A percentile compares a stretch with the other conserved stretches of the same genome.
Conservation (phyloP, 768 basidiomycete species). For the Hydnum rufescens region DNA sequence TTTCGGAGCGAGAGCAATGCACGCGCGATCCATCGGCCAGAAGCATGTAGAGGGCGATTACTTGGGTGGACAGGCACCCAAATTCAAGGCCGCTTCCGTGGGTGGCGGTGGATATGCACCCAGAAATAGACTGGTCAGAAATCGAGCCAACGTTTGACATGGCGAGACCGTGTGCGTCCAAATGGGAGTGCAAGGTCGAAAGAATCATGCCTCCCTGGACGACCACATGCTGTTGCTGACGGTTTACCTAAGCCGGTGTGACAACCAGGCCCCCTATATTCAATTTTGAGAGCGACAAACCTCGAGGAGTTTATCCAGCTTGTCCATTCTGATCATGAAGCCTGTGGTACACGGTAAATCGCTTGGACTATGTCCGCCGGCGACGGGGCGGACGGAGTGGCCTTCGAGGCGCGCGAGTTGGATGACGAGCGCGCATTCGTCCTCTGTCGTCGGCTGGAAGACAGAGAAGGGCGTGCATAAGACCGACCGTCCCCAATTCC, state of each 20-base stretch:
- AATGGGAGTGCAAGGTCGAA: conserved; percentile 44
- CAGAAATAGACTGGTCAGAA: conserved; percentile 87
- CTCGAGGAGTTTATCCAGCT: conserved; percentile 51
- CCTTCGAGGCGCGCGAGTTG: conserved; percentile 61
- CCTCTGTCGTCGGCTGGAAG: conserved; percentile 52
- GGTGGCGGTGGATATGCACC: conserved; percentile 82
- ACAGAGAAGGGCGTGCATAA: conserved; percentile 20
- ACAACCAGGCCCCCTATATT: no score
- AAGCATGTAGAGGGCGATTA: conserved; percentile 56
- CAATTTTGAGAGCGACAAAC: no score
- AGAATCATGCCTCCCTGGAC: conserved; percentile 68
- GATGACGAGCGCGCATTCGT: conserved; percentile 53
- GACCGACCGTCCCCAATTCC: conserved; percentile 7
- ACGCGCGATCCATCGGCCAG: conserved; percentile 56
- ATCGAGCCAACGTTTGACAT: conserved; percentile 91
- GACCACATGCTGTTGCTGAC: conserved; percentile 41
- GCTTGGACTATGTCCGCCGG: conserved; percentile 82
- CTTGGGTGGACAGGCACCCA: conserved; percentile 65
- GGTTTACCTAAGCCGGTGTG: conserved; percentile 47
- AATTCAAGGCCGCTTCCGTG: conserved; percentile 76
- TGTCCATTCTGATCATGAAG: conserved; percentile 66
- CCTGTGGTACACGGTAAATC: conserved; percentile 82
- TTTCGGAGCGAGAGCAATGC: no score
- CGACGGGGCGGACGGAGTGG: conserved; percentile 58
- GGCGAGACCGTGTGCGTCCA: conserved; percentile 50